Base-by-base conservation (phyloP, 1,284 basidiomycete genomes). In the Vanrija sp. region DNA sequence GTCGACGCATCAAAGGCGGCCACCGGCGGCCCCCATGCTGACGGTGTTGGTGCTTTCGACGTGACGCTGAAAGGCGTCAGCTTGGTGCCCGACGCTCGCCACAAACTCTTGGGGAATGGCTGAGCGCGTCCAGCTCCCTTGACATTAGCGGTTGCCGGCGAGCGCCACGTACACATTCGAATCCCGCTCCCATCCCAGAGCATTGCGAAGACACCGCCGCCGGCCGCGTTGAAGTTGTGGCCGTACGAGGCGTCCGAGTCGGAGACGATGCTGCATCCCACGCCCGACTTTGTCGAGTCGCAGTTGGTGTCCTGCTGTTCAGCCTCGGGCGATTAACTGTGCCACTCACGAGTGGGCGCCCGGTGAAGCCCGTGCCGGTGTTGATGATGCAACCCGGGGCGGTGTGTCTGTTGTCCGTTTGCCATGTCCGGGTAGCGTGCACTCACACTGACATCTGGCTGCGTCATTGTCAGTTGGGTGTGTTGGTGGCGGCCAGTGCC, bases 161-260 rank as follows among this genome's bases (percentile, higher is more conserved):
- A 2, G 6, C 25, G 19, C 15, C 31, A 74, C 71, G 63, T 55
- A 77, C 88, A 95, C 45, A 92, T 80, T 47, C 78, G 81, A 71
- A 95, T 84, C 6, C 87, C 89, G 6, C 73, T 67, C 25, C 66
- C 65, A 62, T 86, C 81, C 84, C 87, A 87, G 35, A 84, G 72
- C 72, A 87, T 85, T 1, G 83, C 88, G 62, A 79, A 89, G 19
- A 91, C 86, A 16, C 89, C 89, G 10, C 90, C 90, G 2, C 78
- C 77, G 14, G 66, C 68, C 15, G 60, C 64, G 74, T 91, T 90
- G 78, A 91, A 89, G 4, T 78, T 79, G 49, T 81, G 75, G 1
- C 89, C 89, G 60, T 84, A 94, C 7, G 83, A 83, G 12, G 71
- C 70, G 14, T 75, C 60, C 37, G 81, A 79, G 19, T 75, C 66